phyloP scores from a whole-genome alignment of 1,139 yeast species.

The Tardiomyces depauwii region DNA sequence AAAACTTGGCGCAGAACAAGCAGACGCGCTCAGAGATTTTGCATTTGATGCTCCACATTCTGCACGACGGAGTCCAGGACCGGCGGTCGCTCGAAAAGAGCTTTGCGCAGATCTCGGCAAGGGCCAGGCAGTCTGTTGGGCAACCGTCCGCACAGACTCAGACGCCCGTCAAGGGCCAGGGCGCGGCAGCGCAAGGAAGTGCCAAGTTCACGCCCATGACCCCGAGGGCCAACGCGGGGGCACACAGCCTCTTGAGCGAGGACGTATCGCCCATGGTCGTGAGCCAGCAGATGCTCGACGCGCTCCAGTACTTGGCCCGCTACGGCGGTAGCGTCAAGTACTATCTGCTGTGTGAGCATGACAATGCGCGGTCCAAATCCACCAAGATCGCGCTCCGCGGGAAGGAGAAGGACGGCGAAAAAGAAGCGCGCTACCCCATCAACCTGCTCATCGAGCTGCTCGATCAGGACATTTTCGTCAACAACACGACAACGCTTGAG shows the following conservation, averaged over 20 bases:
- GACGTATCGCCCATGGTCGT: constrained; percentile 60
- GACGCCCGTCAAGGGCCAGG: constrained; percentile 8
- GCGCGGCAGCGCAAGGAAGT: neutral
- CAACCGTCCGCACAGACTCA: neutral
- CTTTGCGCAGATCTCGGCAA: constrained; percentile 41
- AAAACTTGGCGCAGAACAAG: constrained; percentile 60
- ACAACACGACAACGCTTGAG: constrained; percentile 70
- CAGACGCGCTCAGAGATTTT: constrained; percentile 74
- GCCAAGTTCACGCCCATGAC: constrained; percentile 20
- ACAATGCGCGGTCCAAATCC: constrained; percentile 25
- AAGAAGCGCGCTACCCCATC: constrained; percentile 54
- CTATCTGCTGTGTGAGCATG: constrained; percentile 76
- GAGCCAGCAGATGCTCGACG: constrained; percentile 70
- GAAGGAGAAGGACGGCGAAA: constrained; percentile 28
- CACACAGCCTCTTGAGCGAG: constrained; percentile 26
- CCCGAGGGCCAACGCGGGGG: constrained; percentile 12
- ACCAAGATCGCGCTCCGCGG: constrained; percentile 36
- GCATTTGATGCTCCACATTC: constrained; percentile 52
- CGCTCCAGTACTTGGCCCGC: constrained; percentile 60
- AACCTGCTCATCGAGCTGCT: constrained; percentile 55
- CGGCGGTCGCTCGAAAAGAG: constrained; percentile 53
- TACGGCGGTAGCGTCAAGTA: constrained; percentile 59
- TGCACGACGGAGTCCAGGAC: constrained; percentile 63
- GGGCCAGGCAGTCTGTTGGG: constrained; percentile 15
- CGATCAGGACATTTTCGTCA: constrained; percentile 51